Percentiles rank a stretch among this genome's conserved stretches.
These are phyloP conservation scores for Fusarium anguioides DNA, from an alignment of 2,329 filamentous ascomycete species.

Conservation along the genomic window DNA sequence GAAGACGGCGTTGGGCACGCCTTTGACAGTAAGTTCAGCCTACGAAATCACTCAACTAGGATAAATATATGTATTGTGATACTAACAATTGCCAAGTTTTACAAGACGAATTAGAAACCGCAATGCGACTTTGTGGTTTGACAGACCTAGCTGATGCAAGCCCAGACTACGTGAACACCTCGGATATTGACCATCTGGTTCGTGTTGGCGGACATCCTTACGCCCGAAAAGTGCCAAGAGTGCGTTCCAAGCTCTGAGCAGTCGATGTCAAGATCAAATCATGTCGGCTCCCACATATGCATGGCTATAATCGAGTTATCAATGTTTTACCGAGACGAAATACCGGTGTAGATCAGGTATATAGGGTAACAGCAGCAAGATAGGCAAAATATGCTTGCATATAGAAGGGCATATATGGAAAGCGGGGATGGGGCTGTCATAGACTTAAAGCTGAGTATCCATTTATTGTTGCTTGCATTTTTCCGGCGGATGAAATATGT, in stretches of 20 bases:
- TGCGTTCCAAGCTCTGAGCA: neutral
- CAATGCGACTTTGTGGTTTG: neutral
- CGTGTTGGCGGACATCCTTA: neutral
- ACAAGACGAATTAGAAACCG: neutral
- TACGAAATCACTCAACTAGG: neutral
- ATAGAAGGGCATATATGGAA: neutral
- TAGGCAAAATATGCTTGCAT: neutral
- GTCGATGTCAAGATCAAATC: neutral
- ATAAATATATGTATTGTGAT: neutral
- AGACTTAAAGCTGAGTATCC: neutral
- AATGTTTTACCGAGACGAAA: neutral
- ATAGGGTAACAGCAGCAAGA: neutral
- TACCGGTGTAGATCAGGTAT: neutral
- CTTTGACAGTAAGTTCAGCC: neutral
- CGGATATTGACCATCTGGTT: neutral
- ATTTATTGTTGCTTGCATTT: neutral
- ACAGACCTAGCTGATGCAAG: neutral
- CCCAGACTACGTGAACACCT: slow-evolving; percentile 3
- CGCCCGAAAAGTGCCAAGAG: neutral
- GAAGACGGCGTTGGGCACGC: neutral
- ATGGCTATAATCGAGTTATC: neutral
- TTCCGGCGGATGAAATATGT: neutral
- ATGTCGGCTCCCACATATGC: neutral
- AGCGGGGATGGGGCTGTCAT: neutral
- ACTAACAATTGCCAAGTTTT: neutral